Conservation (phyloP, 345 rosid species). For the Salix viminalis region DNA sequence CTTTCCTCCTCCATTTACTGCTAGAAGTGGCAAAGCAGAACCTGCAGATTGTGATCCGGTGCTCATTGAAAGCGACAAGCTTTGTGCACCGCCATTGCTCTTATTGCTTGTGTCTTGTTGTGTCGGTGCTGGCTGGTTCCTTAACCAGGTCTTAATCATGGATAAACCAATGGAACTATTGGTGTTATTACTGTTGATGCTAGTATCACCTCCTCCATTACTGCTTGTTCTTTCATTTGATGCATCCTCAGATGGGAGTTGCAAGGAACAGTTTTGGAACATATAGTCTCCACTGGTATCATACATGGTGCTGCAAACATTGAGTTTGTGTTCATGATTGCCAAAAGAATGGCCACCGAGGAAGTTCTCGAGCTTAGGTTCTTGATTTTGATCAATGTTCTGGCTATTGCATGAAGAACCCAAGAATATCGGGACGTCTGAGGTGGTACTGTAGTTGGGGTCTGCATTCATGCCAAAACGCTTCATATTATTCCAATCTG, state of each 20-base stretch:
- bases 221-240: slow-evolving; percentile 9
- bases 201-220: slow-evolving; percentile 16
- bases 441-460: slow-evolving; percentile 16
- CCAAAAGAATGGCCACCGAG: slow-evolving; percentile 17
- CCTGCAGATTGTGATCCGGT: slow-evolving; percentile 18
- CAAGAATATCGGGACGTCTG: slow-evolving; percentile 28
- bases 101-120: slow-evolving; percentile 25
- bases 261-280: slow-evolving; percentile 20
- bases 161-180: slow-evolving; percentile 59
- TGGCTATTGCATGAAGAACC: slow-evolving; percentile 16
- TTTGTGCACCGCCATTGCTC: slow-evolving; percentile 33
- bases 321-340: slow-evolving; percentile 12
- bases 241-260: slow-evolving; percentile 5
- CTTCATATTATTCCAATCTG: slow-evolving; percentile 38
- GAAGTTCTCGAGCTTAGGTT: slow-evolving; percentile 28
- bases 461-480: slow-evolving; percentile 34
- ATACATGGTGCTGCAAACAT: slow-evolving; percentile 1
- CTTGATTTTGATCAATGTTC: slow-evolving; percentile 5
- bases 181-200: neutral
- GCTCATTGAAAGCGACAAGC: slow-evolving; percentile 49
- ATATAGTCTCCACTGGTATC: slow-evolving; percentile 4
- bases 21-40: slow-evolving; percentile 11
- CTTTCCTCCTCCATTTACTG: slow-evolving; percentile 10
- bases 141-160: slow-evolving; percentile 77
- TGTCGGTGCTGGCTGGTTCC: slow-evolving; percentile 50